phyloP scores from a whole-genome alignment of 108 stramenopile species.

The Cyclotella distinguenda region DNA sequence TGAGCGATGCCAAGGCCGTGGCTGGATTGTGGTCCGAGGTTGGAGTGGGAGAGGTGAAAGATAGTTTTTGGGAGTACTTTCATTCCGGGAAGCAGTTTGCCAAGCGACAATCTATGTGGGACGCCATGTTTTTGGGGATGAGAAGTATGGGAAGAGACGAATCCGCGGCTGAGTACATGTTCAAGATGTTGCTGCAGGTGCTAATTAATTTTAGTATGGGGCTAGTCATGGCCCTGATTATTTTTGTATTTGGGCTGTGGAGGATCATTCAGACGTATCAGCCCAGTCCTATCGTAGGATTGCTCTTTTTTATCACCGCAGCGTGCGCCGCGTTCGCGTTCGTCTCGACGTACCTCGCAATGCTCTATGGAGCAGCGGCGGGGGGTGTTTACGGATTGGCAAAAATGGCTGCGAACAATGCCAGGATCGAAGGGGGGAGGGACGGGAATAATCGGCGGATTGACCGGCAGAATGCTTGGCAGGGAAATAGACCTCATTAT shows the following conservation, averaged over 20 bases:
- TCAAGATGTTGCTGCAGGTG: constrained; percentile 71
- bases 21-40: constrained; percentile 85
- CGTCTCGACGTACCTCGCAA: constrained; percentile 74
- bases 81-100: constrained; percentile 82
- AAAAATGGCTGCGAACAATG: constrained; percentile 80
- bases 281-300: constrained; percentile 72
- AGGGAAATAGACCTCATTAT: constrained; percentile 41
- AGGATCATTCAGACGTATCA: constrained; percentile 76
- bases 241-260: constrained; percentile 84
- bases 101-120: constrained; percentile 88
- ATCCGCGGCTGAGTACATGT: constrained; percentile 65
- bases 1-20: constrained; percentile 81
- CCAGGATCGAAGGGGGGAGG: constrained; percentile 42
- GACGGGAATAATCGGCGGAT: constrained; percentile 18
- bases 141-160: constrained; percentile 73
- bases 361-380: constrained; percentile 80
- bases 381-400: constrained; percentile 78
- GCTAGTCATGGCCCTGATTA: constrained; percentile 73
- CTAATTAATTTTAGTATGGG: constrained; percentile 86
- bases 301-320: constrained; percentile 75
- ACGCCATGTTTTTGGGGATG: constrained; percentile 85
- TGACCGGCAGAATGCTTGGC: constrained; percentile 9
- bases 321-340: constrained; percentile 82
- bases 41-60: constrained; percentile 81
- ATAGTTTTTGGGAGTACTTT: constrained; percentile 86